Conservation (phyloP, 306 rosid genomes). For the Ceratonia siliqua region DNA sequence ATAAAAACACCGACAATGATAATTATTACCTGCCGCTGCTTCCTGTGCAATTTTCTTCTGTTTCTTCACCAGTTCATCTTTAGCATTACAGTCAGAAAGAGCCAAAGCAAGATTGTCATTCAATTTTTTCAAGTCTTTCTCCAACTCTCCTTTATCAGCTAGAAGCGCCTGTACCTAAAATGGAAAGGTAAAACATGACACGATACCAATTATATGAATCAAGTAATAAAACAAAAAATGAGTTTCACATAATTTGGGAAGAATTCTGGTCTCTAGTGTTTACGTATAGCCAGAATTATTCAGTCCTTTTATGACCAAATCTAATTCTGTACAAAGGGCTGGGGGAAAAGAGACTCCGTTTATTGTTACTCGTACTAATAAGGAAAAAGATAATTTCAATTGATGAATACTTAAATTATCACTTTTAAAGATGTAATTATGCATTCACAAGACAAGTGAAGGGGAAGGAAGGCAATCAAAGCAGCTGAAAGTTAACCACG, state of each 20-base stretch:
- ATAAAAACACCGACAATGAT: not conserved
- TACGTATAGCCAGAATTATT: not conserved
- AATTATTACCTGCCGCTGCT: conserved; percentile 51
- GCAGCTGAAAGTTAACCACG: not conserved
- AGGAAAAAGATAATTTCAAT: not conserved
- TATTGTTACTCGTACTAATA: not conserved
- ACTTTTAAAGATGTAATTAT: not conserved
- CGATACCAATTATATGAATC: not conserved
- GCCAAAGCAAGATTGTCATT: conserved; percentile 57
- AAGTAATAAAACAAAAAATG: not conserved
- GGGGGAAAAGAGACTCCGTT: not conserved
- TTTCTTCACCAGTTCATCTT: conserved; percentile 65
- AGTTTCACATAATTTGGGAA: not conserved
- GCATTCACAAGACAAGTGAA: not conserved
- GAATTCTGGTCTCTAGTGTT: not conserved
- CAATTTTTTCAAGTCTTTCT: conserved; percentile 48
- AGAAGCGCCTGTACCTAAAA: conserved; percentile 44
- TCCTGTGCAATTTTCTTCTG: conserved; percentile 59
- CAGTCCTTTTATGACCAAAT: not conserved
- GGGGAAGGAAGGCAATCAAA: not conserved
- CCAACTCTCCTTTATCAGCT: conserved; percentile 59
- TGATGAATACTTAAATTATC: not conserved
- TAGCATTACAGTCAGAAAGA: conserved; percentile 54
- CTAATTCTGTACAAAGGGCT: conserved; percentile 1
- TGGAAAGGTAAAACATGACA: not conserved